Evolutionary conservation across 768 basidiomycete genomes (phyloP).

Genomic region (Pleurotus giganteus): DNA sequence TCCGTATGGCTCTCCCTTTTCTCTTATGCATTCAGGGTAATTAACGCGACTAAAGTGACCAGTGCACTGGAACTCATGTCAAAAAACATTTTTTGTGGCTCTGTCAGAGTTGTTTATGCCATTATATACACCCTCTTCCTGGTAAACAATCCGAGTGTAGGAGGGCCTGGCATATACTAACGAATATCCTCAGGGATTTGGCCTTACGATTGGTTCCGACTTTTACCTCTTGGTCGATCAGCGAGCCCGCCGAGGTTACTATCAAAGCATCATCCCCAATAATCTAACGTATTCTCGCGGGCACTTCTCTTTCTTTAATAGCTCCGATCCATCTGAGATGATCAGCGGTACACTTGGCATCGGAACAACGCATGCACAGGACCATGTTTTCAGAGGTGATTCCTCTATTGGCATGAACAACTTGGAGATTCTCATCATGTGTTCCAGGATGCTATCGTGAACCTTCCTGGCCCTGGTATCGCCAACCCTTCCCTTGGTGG

Average conservation of each 20-base stretch:
- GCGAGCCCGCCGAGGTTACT: conserved; percentile 48
- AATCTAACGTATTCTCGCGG: conserved; percentile 54
- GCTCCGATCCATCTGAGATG: conserved; percentile 33
- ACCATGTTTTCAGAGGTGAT: conserved; percentile 52
- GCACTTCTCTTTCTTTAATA: conserved; percentile 46
- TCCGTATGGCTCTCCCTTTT: conserved; percentile 47
- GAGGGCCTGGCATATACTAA: not conserved
- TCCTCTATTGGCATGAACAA: not conserved
- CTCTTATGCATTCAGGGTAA: not conserved
- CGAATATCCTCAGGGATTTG: conserved; percentile 59
- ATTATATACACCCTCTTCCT: conserved; percentile 84
- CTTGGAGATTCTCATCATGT: not conserved
- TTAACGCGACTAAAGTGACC: conserved; percentile 47
- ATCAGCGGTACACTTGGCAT: conserved; percentile 47
- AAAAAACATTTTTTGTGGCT: conserved; percentile 76
- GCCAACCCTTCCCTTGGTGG: conserved; percentile 81
- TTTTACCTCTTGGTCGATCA: conserved; percentile 71
- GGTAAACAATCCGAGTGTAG: conserved; percentile 32
- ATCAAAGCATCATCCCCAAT: conserved; percentile 38
- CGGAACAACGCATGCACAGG: conserved; percentile 29
- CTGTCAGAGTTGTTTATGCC: conserved; percentile 81
- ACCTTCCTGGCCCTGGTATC: conserved; percentile 73
- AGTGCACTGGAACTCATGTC: conserved; percentile 81
- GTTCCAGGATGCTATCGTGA: conserved; percentile 71
- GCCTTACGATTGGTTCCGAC: conserved; percentile 81